These are phyloP conservation scores for Leccinum imitatum DNA, from an alignment of 768 basidiomycete genomes.

Conservation along the genomic window DNA sequence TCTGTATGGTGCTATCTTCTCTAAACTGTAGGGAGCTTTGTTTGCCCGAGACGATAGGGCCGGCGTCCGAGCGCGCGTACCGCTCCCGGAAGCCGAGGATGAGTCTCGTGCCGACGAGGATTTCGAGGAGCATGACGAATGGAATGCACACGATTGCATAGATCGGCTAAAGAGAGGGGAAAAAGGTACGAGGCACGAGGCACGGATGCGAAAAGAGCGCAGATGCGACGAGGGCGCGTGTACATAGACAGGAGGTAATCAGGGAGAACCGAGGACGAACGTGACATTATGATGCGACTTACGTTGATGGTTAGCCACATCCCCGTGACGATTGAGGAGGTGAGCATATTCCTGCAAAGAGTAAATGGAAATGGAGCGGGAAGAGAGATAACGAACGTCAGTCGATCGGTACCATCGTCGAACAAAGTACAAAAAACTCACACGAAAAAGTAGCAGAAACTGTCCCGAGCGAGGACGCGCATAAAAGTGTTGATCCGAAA, in stretches of 20 bases:
- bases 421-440: slow-evolving; percentile 9
- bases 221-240: background rate
- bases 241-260: background rate
- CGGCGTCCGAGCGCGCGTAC: slow-evolving; percentile 17
- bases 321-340: slow-evolving; percentile 26
- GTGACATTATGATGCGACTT: background rate
- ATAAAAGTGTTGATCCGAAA: slow-evolving; percentile 22
- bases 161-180: slow-evolving; percentile 11
- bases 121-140: slow-evolving; percentile 33
- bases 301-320: slow-evolving; percentile 29
- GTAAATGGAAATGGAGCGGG: background rate
- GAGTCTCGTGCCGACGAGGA: slow-evolving; percentile 31
- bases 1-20: slow-evolving; percentile 1
- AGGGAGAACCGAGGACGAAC: background rate
- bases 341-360: slow-evolving; percentile 23
- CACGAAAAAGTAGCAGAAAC: slow-evolving; percentile 34
- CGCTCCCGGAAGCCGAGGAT: slow-evolving; percentile 35
- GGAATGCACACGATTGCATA: slow-evolving; percentile 33
- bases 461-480: slow-evolving; percentile 27
- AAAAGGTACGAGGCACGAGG: background rate
- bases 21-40: slow-evolving; percentile 19
- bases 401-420: background rate
- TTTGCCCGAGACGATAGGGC: slow-evolving; percentile 5
- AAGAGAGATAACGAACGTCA: too few relatives aligned
- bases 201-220: background rate